Evolutionary conservation across 2,329 filamentous ascomycete species (phyloP).

Genomic region (Sphaerulina vaccinii): DNA sequence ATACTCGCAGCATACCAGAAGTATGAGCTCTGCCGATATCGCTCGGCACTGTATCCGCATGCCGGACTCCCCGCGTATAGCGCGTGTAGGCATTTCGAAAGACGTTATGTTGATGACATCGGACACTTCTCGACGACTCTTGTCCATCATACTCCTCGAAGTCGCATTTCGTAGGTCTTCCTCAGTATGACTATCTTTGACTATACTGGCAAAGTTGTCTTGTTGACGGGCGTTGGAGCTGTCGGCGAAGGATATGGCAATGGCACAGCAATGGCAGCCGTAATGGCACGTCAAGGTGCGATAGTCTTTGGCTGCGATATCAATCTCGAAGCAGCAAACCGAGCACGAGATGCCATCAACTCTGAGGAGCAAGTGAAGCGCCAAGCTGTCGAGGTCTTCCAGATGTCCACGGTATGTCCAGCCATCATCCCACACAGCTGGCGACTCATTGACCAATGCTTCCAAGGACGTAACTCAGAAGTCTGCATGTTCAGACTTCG

Average conservation of each 20-base stretch:
- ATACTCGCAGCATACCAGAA: no score
- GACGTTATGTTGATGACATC: no score
- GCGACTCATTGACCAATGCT: not conserved
- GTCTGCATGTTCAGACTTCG: conserved; percentile 52
- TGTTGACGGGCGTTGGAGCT: conserved; percentile 49
- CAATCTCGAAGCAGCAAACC: conserved; percentile 34
- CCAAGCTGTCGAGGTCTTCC: conserved; percentile 25
- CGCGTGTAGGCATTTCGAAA: no score
- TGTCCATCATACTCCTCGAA: no score
- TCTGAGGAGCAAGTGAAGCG: conserved; percentile 26
- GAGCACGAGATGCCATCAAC: conserved; percentile 27
- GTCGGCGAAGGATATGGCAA: conserved; percentile 52
- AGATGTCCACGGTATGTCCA: conserved; percentile 25
- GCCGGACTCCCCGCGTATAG: no score
- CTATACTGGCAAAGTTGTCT: conserved; percentile 46
- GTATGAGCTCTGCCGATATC: no score
- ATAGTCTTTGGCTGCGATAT: conserved; percentile 54
- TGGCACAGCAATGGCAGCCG: conserved; percentile 42
- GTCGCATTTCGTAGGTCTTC: no score
- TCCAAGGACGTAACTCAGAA: conserved; percentile 53
- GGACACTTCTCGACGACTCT: no score
- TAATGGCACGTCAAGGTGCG: conserved; percentile 50
- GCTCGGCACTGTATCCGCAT: no score
- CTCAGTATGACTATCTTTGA: conserved; percentile 38
- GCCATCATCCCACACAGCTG: not conserved